Evolutionary conservation across 2,329 filamentous ascomycete genomes (phyloP).

Genomic region (Clonostachys rosea): DNA sequence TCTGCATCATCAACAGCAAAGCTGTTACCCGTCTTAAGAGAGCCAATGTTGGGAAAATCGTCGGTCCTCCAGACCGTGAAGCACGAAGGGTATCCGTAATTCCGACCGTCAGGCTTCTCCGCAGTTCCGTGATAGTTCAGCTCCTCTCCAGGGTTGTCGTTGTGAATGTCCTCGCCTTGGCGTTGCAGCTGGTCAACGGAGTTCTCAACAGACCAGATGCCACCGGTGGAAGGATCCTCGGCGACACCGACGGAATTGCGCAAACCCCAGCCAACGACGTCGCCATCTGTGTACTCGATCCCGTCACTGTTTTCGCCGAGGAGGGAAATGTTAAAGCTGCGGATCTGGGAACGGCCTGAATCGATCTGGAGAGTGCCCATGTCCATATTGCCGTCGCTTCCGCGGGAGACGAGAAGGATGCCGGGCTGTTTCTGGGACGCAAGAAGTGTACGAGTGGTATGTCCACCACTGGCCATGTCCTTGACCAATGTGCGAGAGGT

Average conservation of each 20-base stretch:
- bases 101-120: conserved; percentile 26
- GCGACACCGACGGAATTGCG: conserved; percentile 68
- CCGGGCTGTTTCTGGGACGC: conserved; percentile 49
- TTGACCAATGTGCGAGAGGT: conserved; percentile 47
- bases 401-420: conserved; percentile 60
- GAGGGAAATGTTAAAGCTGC: conserved; percentile 43
- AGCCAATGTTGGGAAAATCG: conserved; percentile 28
- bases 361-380: conserved; percentile 37
- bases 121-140: conserved; percentile 67
- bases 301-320: conserved; percentile 15
- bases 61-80: conserved; percentile 59
- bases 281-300: conserved; percentile 42
- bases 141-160: conserved; percentile 69
- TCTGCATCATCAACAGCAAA: conserved; percentile 33
- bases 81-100: conserved; percentile 70
- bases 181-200: conserved; percentile 60
- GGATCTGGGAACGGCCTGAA: conserved; percentile 63
- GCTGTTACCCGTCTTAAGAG: conserved; percentile 40
- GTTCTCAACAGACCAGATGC: conserved; percentile 63
- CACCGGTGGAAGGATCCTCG: conserved; percentile 51
- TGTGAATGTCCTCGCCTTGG: conserved; percentile 54
- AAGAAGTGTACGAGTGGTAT: conserved; percentile 63
- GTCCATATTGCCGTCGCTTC: conserved; percentile 62
- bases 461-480: conserved; percentile 58
- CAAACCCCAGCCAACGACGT: conserved; percentile 62